A percentile compares a stretch with the other conserved stretches of the same genome.
These are phyloP conservation scores for maize (Zea mays) DNA, from an alignment of 176 grass and related monocot genomes.

Conservation along the genomic window Zm-B73-REFERENCE-NAM-5.0 NC_050102.1:134551501-134552000, in stretches of 20 bases:
- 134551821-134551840: slow-evolving; percentile 16
- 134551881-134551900: background rate
- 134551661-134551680: slow-evolving; percentile 61
- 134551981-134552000: background rate
- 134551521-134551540: slow-evolving; percentile 30
- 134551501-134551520: slow-evolving; percentile 36
- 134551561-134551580: slow-evolving; percentile 74
- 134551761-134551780: slow-evolving; percentile 79
- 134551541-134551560: slow-evolving; percentile 26
- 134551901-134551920: background rate
- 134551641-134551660: slow-evolving; percentile 56
- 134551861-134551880: slow-evolving; percentile 16
- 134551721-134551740: slow-evolving; percentile 76
- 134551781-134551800: slow-evolving; percentile 78
- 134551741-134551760: slow-evolving; percentile 74
- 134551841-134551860: slow-evolving; percentile 11
- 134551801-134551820: slow-evolving; percentile 72
- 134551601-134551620: slow-evolving; percentile 87
- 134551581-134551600: slow-evolving; percentile 75
- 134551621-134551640: slow-evolving; percentile 84
- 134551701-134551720: slow-evolving; percentile 94
- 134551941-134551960: slow-evolving; percentile 24
- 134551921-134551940: slow-evolving; percentile 20
- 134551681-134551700: slow-evolving; percentile 83
- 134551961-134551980: slow-evolving; percentile 1